These are phyloP conservation scores for Scolecobasidium constrictum DNA, from an alignment of 2,329 filamentous ascomycete genomes.

Conservation along the genomic window DNA sequence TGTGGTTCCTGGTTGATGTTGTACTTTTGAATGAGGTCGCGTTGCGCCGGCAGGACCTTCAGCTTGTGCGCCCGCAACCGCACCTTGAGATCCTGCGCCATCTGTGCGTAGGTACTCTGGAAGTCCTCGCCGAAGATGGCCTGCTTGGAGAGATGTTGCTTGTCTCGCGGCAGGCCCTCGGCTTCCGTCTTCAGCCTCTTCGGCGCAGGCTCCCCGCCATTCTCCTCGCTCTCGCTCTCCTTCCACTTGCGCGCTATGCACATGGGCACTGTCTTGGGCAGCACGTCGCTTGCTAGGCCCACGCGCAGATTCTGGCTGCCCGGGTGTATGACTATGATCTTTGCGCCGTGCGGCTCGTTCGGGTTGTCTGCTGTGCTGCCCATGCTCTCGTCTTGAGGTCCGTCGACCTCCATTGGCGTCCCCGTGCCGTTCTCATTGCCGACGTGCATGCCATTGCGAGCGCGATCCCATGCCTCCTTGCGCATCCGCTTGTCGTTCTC, in stretches of 20 bases:
- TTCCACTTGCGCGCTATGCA: conserved; percentile 71
- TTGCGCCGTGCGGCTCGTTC: conserved; percentile 64
- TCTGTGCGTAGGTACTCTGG: conserved; percentile 59
- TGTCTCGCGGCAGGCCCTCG: conserved; percentile 25
- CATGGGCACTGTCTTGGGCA: conserved; percentile 92
- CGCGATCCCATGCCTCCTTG: conserved; percentile 76
- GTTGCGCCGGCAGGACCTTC: conserved; percentile 92
- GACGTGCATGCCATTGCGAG: conserved; percentile 43
- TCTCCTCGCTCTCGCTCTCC: conserved; percentile 72
- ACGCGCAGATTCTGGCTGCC: conserved; percentile 93
- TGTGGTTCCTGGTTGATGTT: conserved; percentile 78
- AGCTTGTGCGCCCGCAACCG: conserved; percentile 91
- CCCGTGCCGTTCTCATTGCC: conserved; percentile 24
- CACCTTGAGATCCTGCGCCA: conserved; percentile 77
- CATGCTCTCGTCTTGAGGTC: conserved; percentile 30
- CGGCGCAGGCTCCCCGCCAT: conserved; percentile 67
- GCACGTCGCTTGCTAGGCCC: conserved; percentile 86
- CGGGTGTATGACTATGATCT: conserved; percentile 88
- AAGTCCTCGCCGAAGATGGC: conserved; percentile 83
- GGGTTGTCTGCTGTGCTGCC: conserved; percentile 35
- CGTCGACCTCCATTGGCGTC: conserved; percentile 48
- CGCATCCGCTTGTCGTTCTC: conserved; percentile 75
- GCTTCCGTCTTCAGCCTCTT: conserved; percentile 52
- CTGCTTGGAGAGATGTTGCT: conserved; percentile 43
- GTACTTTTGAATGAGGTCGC: conserved; percentile 89